Base-by-base conservation (phyloP, 1,139 yeast species). In the Kodamaea plutei region DNA sequence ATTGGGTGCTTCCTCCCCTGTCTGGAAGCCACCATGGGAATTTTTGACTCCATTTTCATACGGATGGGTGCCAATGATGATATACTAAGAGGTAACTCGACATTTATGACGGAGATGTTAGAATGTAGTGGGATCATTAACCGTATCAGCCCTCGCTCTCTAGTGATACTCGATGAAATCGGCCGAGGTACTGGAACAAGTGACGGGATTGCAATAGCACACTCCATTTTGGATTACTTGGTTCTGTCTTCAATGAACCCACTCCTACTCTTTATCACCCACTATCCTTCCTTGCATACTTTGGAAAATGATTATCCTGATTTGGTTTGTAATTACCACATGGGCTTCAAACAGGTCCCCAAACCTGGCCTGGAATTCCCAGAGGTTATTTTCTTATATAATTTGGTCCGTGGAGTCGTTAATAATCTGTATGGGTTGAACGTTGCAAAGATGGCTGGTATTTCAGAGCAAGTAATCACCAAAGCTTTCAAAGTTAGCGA, bases 171-270 rank as follows among this genome's bases (percentile, higher is more conserved):
- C 23, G 84, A 78, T 44, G 84, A 78, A 40, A 67, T 78, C 21
- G 94, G 94, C 4, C 58, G 91, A 31, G 93, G 87, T 4, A 91
- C 98, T 0, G 83, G 95, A 0, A 88, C 97, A 0, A 66, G 68
- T 36, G 98, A 91, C 57, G 98, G 98, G 0, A 81, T 82, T 21
- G 78, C 95, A 1, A 78, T 91, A 20, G 96, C 97, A 0, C 75
- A 79, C 48, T 68, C 95, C 0, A 80, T 91, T 2, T 59, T 91
- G 36, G 69, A 74, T 35, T 79, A 84, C 44, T 69, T 88, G 32
- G 58, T 79, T 4, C 64, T 62, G 18, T 50, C 52, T 12, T 46
- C 59, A 1, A 60, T 57, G 5, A 47, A 68, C 24, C 81, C 91
- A 0, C 57, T 84, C 26, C 71, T 84, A 0, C 54, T 89, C 14